A percentile compares a stretch with the other conserved stretches of the same genome.
Evolutionary conservation across 345 rosid genomes (phyloP).

Genomic region (Linum lewisii): DNA sequence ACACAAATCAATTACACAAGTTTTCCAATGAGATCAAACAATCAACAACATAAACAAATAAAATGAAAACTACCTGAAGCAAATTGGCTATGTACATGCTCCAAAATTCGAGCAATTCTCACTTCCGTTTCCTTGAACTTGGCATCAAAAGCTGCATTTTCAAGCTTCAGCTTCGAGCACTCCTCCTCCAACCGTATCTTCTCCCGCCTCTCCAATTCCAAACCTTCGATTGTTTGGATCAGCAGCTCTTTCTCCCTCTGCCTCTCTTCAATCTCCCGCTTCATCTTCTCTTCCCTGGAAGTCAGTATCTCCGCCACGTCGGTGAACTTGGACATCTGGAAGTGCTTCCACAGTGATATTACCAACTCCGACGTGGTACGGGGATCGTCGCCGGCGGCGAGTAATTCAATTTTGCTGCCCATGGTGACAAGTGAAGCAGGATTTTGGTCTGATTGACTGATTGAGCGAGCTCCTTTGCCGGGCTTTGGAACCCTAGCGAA

Average conservation of each 20-base stretch:
- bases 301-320: neutral
- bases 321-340: neutral
- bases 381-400: too few relatives aligned
- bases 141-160: too few relatives aligned
- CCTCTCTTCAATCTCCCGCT: too few relatives aligned
- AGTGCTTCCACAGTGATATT: neutral
- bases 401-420: too few relatives aligned
- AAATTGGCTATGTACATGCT: too few relatives aligned
- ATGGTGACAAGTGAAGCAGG: too few relatives aligned
- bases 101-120: too few relatives aligned
- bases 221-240: neutral
- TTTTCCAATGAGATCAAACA: conserved; percentile 3
- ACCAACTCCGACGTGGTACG: neutral
- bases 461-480: too few relatives aligned
- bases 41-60: neutral
- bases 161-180: too few relatives aligned
- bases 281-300: conserved; percentile 1
- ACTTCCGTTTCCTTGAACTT: too few relatives aligned
- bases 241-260: neutral
- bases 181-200: neutral
- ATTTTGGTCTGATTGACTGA: too few relatives aligned
- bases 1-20: neutral
- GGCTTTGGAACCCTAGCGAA: too few relatives aligned
- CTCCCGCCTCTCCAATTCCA: neutral
- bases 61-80: neutral